Evolutionary conservation across 257 asterid species (phyloP).

Genomic region (Nicotiana benthamiana): DNA sequence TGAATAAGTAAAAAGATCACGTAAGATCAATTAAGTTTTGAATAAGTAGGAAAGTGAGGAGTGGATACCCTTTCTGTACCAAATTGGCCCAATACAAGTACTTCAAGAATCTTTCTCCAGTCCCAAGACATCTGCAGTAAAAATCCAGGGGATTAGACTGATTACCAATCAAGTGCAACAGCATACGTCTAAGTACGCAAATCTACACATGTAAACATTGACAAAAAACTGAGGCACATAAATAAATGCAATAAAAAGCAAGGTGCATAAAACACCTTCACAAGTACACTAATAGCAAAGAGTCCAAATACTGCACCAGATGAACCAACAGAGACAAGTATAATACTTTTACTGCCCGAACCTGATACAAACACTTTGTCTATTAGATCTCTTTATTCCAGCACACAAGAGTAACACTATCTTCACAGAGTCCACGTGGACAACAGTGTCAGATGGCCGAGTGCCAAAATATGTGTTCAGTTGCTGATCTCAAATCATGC

Average conservation of each 20-base stretch:
- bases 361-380: constrained; percentile 32
- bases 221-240: neutral
- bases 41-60: neutral
- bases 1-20: neutral
- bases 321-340: constrained; percentile 96
- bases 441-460: neutral
- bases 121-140: constrained; percentile 85
- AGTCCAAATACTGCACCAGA: constrained; percentile 99
- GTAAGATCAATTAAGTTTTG: neutral
- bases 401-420: constrained; percentile 1
- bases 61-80: constrained; percentile 82
- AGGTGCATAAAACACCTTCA: constrained; percentile 37
- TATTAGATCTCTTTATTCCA: neutral
- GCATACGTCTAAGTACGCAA: neutral
- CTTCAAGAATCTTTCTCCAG: constrained; percentile 98
- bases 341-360: constrained; percentile 52
- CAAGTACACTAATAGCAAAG: constrained; percentile 89
- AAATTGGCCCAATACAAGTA: constrained; percentile 86
- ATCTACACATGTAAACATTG: neutral
- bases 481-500: neutral
- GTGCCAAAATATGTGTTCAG: neutral
- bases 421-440: neutral
- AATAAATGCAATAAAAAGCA: neutral
- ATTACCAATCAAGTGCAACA: neutral
- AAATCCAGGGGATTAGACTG: constrained; percentile 9